These are phyloP conservation scores for Gracilaria gracilis DNA, from an alignment of 23 red algal genomes.

Conservation along the genomic window DNA sequence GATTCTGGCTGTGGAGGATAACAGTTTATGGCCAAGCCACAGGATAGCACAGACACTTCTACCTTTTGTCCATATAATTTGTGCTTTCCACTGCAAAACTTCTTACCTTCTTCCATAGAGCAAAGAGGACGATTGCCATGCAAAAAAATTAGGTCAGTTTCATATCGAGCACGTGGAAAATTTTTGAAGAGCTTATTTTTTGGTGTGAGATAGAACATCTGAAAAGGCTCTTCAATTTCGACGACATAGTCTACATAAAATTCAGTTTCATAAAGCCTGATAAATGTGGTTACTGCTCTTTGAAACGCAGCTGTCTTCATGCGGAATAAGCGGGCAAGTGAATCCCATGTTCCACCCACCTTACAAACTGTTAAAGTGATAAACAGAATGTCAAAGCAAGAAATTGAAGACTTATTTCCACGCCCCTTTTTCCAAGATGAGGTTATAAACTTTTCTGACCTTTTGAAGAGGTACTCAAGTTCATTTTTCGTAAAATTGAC, in stretches of 20 bases:
- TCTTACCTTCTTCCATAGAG: background rate
- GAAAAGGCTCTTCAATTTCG: background rate
- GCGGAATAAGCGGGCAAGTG: no score
- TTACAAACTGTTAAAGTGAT: no score
- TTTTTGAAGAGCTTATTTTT: background rate
- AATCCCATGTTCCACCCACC: no score
- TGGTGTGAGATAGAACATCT: background rate
- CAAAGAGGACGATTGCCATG: background rate
- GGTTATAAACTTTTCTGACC: no score
- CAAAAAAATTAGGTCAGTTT: background rate
- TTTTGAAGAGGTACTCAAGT: no score
- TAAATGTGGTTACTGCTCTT: no score
- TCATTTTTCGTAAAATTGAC: no score
- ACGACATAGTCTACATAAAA: constrained; percentile 3
- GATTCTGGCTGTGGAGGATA: background rate
- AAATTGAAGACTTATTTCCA: no score
- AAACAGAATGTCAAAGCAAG: no score
- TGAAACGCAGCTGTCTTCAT: no score
- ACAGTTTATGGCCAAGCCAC: background rate
- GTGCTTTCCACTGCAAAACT: background rate
- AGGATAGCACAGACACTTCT: background rate
- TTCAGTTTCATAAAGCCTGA: no score
- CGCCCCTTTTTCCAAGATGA: no score
- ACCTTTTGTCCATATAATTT: background rate
- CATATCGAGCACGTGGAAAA: background rate